Percentiles rank a stretch among this genome's conserved stretches.
phyloP scores from a whole-genome alignment of 73 alveolate species.

The Tetrahymena malaccensis region DNA sequence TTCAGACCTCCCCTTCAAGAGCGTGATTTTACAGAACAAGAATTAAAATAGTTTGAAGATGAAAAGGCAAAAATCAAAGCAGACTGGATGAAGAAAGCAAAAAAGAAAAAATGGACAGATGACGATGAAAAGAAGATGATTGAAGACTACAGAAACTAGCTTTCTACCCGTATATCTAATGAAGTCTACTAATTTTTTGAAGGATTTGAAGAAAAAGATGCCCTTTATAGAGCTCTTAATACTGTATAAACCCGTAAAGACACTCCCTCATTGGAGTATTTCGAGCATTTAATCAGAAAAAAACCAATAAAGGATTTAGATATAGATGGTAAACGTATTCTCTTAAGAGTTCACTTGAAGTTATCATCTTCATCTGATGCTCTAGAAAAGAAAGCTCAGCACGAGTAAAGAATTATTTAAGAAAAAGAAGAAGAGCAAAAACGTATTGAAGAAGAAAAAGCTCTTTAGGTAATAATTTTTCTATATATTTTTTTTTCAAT shows the following conservation, averaged over 20 bases:
- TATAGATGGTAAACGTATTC: conserved; percentile 30
- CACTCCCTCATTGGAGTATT: not conserved
- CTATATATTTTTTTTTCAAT: too few species aligned
- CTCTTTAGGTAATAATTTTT: not conserved
- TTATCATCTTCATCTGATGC: conserved; percentile 26
- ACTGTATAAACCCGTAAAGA: not conserved
- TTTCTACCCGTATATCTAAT: not conserved
- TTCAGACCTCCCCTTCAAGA: conserved; percentile 53
- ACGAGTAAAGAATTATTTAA: conserved; percentile 2
- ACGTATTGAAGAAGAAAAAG: conserved; percentile 34
- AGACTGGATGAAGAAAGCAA: conserved; percentile 69
- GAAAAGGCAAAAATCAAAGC: conserved; percentile 59
- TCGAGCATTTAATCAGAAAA: conserved; percentile 3
- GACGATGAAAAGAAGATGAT: conserved; percentile 55
- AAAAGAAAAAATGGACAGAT: conserved; percentile 76
- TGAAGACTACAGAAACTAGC: conserved; percentile 42
- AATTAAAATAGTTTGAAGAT: conserved; percentile 45
- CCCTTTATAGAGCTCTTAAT: not conserved
- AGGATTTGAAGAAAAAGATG: not conserved
- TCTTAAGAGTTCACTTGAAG: conserved; percentile 22
- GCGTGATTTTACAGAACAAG: conserved; percentile 51
- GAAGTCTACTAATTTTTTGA: not conserved
- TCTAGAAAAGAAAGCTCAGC: conserved; percentile 5
- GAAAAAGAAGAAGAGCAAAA: conserved; percentile 37
- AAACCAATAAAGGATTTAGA: conserved; percentile 29